Conservation (phyloP, 176 grass and related monocot genomes). For the Thalia dealbata region DNA sequence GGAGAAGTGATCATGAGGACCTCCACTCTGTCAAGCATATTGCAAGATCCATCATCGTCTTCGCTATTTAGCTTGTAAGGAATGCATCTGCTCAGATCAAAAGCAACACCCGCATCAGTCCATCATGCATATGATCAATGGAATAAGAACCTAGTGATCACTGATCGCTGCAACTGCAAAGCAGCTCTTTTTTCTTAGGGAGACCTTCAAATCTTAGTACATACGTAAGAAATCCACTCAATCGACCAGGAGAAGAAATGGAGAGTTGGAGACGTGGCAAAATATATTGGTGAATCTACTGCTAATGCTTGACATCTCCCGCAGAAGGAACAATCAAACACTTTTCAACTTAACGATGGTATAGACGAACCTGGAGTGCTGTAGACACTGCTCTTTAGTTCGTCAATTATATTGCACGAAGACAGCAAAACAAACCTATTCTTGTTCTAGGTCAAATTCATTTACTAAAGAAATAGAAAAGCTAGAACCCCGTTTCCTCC, state of each 20-base stretch:
- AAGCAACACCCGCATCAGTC: not conserved
- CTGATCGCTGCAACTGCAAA: not conserved
- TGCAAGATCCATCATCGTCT: conserved; percentile 20
- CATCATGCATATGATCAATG: not conserved
- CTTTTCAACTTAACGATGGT: not conserved
- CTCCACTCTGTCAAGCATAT: conserved; percentile 27
- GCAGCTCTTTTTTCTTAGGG: not conserved
- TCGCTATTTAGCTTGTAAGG: conserved; percentile 55
- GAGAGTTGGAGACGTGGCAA: no score
- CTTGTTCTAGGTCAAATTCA: not conserved
- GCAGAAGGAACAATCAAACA: no score
- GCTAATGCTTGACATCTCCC: no score
- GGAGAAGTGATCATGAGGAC: conserved; percentile 86
- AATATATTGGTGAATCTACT: no score
- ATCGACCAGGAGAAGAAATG: no score
- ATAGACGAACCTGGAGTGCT: not conserved
- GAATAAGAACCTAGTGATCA: not conserved
- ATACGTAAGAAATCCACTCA: no score
- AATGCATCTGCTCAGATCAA: conserved; percentile 34
- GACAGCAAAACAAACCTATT: not conserved
- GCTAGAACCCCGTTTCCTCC: not conserved
- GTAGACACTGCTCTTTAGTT: not conserved
- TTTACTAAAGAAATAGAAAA: not conserved
- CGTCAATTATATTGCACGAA: not conserved
- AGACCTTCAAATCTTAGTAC: no score